Base-by-base conservation (phyloP, 768 basidiomycete genomes). In the Trametes villosa region DNA sequence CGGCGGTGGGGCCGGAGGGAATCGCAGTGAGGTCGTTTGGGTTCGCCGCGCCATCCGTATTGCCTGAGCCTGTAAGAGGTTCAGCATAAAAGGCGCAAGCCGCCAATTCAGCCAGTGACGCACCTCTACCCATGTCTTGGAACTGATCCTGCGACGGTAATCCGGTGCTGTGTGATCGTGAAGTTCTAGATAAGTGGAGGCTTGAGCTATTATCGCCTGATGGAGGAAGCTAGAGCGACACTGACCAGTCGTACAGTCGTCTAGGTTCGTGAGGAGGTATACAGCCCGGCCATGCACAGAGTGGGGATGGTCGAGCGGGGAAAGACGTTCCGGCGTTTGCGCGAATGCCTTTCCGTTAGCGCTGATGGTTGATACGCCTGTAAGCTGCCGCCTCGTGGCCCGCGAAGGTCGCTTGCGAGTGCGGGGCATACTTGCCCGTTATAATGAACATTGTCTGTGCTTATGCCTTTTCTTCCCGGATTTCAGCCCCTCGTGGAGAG, bases 101-200 rank as follows among this genome's bases (percentile, higher is more conserved):
- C 20, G 15, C 18, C 8, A 22, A 49, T 41, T 27, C 3, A 24
- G 2, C 24, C 13, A 31, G 27, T 31, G 36, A 59, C 65, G 34
- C 46, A 67, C 68, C 60, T 65, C 62, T 62, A 53, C 60, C 66
- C 68, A 69, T 69, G 52, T 33, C 31, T 36, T 22, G n/a, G 49
- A 26, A 36, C 13, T 63, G 56, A 53, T 58, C 44, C 27, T 49
- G 62, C 50, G 45, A 46, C 56, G 47, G 54, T 12, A 36, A 34
- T 57, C 48, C 36, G 41, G 49, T 50, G 50, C 40, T 17, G 9
- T 33, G 46, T 53, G 56, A 58, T 57, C 51, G 49, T 48, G 9
- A 40, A 30, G 34, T 22, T 3, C 52, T 41, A 27, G 17, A 8
- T 48, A 44, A 8, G n/a, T 15, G 31, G 11, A 30, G 6, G 36